Base-by-base conservation (phyloP, 148 eudicot species). In the Vaccinium darrowii region DNA sequence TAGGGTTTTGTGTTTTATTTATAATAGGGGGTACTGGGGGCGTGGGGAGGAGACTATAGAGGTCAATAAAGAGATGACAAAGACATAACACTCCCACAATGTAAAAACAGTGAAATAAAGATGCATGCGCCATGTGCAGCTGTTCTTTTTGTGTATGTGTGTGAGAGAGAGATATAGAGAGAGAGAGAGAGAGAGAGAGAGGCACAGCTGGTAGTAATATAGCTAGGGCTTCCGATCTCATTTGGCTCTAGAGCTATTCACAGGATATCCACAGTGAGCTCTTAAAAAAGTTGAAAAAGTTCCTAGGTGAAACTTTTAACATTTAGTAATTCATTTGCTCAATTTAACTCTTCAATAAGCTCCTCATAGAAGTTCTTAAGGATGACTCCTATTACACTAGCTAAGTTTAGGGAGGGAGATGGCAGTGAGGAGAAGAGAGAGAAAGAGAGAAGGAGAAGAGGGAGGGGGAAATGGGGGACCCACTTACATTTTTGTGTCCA, bases 91-190 rank as follows among this genome's bases (percentile, higher is more conserved):
- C 53, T 9, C 74, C 76, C 82, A 51, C 69, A 36, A 62, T n/a
- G 36, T 77, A 16, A 79, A 63, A 84, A 78, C 67, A 65, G 86
- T 79, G 77, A 78, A 84, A 65, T 84, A 84, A 84, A 84, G 82
- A 84, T 50, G 77, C 23, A 19, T 50, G 77, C 23, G 12, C 25
- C 69, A 7, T 23, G 3, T 9, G 25, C 73, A 67, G 33, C 73
- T 67, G 16, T 67, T 53, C 8, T 10, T 53, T 52, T 11, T 52
- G 14, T 65, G 36, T 63, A 0, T 25, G 13, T 67, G 36, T 25
- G 33, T 2, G 72, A 2, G 73, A 23, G 7, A 23, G 15, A 23
- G 0, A 2, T 8, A 12, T 19, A 43, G 80, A 56, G 79, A 16
- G 36, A 53, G 62, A 16, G 80, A 56, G 79, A 16, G 36, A 53